Conservation (phyloP, 768 basidiomycete genomes). For the Ramaria rubella region DNA sequence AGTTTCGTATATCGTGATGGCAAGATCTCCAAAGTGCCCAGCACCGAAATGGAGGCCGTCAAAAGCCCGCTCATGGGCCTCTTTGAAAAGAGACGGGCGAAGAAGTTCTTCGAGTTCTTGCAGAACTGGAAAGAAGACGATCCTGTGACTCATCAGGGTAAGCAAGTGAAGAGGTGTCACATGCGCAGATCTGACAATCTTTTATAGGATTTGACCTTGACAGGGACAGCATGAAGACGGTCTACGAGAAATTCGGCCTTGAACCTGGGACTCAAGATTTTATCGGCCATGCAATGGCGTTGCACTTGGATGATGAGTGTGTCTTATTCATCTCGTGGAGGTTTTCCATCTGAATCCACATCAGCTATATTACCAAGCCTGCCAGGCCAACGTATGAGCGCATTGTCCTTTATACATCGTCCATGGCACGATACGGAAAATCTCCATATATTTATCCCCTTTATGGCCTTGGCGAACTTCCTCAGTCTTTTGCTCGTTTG, state of each 20-base stretch:
- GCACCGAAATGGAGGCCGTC: conserved; percentile 96
- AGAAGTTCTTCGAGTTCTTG: conserved; percentile 97
- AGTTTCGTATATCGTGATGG: conserved; percentile 97
- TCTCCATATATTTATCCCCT: conserved; percentile 99
- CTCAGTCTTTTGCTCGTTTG: conserved; percentile 96
- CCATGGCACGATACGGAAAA: conserved; percentile 98
- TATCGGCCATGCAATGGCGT: conserved; percentile 98
- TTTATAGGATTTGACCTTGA: conserved; percentile 72
- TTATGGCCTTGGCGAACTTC: conserved; percentile 97
- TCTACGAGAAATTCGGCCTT: conserved; percentile 95
- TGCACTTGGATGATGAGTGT: conserved; percentile 96
- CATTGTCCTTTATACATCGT: conserved; percentile 94
- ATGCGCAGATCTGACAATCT: background rate
- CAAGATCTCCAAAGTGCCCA: conserved; percentile 94
- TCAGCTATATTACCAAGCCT: conserved; percentile 86
- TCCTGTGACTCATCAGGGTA: conserved; percentile 94
- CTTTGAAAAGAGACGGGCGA: conserved; percentile 96
- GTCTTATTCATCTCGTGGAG: conserved; percentile 23
- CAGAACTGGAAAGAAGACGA: conserved; percentile 95
- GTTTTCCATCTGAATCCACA: conserved; percentile 10
- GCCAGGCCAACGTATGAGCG: conserved; percentile 90
- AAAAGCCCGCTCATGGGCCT: conserved; percentile 96
- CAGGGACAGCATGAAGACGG: conserved; percentile 83
- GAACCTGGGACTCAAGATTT: conserved; percentile 98
- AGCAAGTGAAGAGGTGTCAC: conserved; percentile 13